phyloP scores from a whole-genome alignment of 768 basidiomycete species.

The Panaeolus cyanescens region DNA sequence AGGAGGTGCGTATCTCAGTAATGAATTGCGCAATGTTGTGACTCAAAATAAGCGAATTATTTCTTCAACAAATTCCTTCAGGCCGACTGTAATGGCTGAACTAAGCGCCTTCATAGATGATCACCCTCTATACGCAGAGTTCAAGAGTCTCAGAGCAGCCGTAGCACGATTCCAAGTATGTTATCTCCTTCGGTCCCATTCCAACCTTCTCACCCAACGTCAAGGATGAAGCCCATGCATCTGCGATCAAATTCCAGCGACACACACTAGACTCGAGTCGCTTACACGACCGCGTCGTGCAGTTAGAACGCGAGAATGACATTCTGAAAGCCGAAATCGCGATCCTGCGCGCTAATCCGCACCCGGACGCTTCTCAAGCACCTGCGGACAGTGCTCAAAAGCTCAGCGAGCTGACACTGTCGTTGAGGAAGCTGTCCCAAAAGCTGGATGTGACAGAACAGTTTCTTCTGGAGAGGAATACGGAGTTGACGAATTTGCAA shows the following conservation, averaged over 20 bases:
- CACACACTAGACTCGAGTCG: slow-evolving; percentile 55
- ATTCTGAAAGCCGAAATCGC: slow-evolving; percentile 56
- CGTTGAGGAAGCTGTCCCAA: slow-evolving; percentile 67
- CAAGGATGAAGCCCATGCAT: slow-evolving; percentile 70
- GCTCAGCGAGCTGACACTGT: slow-evolving; percentile 60
- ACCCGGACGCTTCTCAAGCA: slow-evolving; percentile 30
- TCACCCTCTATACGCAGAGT: slow-evolving; percentile 9
- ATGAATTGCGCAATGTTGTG: too few relatives aligned
- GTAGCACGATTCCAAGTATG: slow-evolving; percentile 9
- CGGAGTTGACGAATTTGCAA: slow-evolving; percentile 43
- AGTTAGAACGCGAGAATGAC: slow-evolving; percentile 62
- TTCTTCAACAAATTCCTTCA: neutral
- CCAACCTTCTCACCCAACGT: slow-evolving; percentile 5
- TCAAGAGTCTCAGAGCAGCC: slow-evolving; percentile 8
- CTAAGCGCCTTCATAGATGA: slow-evolving; percentile 4
- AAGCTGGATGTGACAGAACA: slow-evolving; percentile 67
- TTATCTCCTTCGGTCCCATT: neutral
- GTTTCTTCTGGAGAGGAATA: slow-evolving; percentile 48
- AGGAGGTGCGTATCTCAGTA: neutral
- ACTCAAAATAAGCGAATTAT: too few relatives aligned
- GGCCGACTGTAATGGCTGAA: slow-evolving; percentile 1
- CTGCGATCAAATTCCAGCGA: slow-evolving; percentile 68
- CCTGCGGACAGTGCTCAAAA: slow-evolving; percentile 31
- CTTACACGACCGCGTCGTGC: slow-evolving; percentile 45
- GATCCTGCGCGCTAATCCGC: slow-evolving; percentile 55